Conservation (phyloP, 2,329 filamentous ascomycete genomes). For the Beauveria sp. region DNA sequence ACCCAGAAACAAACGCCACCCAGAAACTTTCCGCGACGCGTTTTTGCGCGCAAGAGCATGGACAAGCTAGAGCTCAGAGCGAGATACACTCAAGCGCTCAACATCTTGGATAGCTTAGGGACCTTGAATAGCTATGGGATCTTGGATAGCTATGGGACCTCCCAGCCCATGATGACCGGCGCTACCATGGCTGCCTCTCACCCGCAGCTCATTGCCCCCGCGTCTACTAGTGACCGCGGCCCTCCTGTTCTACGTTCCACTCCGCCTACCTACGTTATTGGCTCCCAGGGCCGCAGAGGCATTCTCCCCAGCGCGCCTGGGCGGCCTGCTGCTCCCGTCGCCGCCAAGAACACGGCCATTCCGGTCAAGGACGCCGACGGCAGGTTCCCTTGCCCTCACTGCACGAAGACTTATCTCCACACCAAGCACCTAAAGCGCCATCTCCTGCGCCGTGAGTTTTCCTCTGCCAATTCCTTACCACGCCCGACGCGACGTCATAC, state of each 20-base stretch:
- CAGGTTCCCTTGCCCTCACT: slow-evolving; percentile 96
- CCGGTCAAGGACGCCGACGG: slow-evolving; percentile 96
- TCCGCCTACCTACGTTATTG: slow-evolving; percentile 86
- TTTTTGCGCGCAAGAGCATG: neutral
- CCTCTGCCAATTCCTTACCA: slow-evolving; percentile 16
- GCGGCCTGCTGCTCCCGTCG: slow-evolving; percentile 66
- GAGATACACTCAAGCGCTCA: slow-evolving; percentile 48
- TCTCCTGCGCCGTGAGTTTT: slow-evolving; percentile 81
- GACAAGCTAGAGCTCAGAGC: slow-evolving; percentile 38
- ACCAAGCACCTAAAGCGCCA: slow-evolving; percentile 97
- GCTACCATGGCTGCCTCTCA: slow-evolving; percentile 51
- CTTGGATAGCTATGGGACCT: slow-evolving; percentile 38
- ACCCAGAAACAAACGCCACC: neutral
- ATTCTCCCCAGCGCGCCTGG: slow-evolving; percentile 88
- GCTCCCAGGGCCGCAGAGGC: slow-evolving; percentile 84
- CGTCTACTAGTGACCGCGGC: slow-evolving; percentile 49
- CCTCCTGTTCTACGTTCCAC: slow-evolving; percentile 61
- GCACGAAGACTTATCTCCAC: slow-evolving; percentile 96
- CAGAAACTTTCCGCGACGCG: neutral
- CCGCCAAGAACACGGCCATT: slow-evolving; percentile 72
- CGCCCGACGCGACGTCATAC: neutral
- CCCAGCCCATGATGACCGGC: slow-evolving; percentile 58
- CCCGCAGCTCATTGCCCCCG: slow-evolving; percentile 68
- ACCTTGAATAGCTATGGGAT: too few species aligned
- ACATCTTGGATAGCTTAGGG: too few species aligned